Base-by-base conservation (phyloP, 805 yeast species). In the Ogataea nitratoaversa region DNA sequence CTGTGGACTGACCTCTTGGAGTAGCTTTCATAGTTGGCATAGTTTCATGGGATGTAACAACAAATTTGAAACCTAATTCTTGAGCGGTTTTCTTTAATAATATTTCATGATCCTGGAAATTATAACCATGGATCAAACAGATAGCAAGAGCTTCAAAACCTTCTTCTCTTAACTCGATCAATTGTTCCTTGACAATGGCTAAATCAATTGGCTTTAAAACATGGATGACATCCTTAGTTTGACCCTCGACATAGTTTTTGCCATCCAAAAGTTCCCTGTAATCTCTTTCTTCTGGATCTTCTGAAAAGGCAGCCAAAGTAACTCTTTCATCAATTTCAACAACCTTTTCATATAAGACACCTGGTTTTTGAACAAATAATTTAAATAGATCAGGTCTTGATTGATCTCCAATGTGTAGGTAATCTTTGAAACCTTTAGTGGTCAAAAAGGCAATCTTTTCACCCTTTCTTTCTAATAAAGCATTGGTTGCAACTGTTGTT, bases 401-500 rank as follows among this genome's bases (percentile, higher is more conserved):
- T 60, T 91, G 98, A 56, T 87, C 89, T 2, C 98, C 98, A 50
- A 91, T 90, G 2, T 71, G 63, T 45, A 91, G 67, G 29, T 84
- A 78, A 56, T 91, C 97, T 50, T 77, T 78, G 63, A 88, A 91
- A 0, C 97, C 99, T 53, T 79, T 83, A n/a, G 97, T 86, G 3
- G 95, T 88, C 5, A 90, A 62, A 43, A 91, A 70, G 2, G 93
- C 95, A 51, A 93, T 89, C 24, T 78, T 67, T 41, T 89, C 95
- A 37, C 98, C 99, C 56, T 89, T 89, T 47, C 98, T 73, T 57
- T 91, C 98, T 44, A 91, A 69, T 27, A 93, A 71, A 2, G 98
- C 96, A 63, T 91, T 91, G 7, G 98, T 91, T 2, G 99, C 98
- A 9, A 89, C 93, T 0, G 97, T 90, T 4, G 97, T 89, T 3